Percentiles rank a stretch among this genome's conserved stretches.
These are phyloP conservation scores for Pistacia atlantica DNA, from an alignment of 345 rosid species.

Conservation along the genomic window DNA sequence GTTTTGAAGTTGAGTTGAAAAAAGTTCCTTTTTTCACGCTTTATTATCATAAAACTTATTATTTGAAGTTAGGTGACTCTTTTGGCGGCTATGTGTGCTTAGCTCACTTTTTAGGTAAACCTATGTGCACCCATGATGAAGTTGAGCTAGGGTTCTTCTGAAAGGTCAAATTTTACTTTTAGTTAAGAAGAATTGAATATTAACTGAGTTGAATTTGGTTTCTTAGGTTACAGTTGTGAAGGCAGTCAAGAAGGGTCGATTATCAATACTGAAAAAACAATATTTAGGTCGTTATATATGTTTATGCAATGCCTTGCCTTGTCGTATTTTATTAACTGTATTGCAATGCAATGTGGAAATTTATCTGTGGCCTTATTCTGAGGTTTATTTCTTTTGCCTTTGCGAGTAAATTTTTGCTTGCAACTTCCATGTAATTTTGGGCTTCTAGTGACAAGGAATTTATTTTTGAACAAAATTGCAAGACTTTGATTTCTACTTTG, in stretches of 20 bases:
- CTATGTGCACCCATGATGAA: not conserved
- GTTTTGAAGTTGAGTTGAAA: slow-evolving; percentile 6
- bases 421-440: not conserved
- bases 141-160: slow-evolving; percentile 10
- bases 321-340: not conserved
- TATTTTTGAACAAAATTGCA: not conserved
- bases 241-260: not conserved
- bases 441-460: not conserved
- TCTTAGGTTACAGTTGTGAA: not conserved
- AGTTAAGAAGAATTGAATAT: not conserved
- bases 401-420: not conserved
- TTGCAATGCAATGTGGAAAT: not conserved
- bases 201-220: not conserved
- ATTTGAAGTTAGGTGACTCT: not conserved
- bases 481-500: not conserved
- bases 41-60: not conserved
- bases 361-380: not conserved
- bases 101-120: not conserved
- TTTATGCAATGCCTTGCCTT: not conserved
- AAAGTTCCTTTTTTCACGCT: not conserved
- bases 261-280: not conserved
- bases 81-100: not conserved
- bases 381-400: not conserved
- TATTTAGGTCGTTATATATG: not conserved
- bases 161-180: not conserved